Base-by-base conservation (phyloP, 2,329 filamentous ascomycete genomes). In the Alternaria sp. region DNA sequence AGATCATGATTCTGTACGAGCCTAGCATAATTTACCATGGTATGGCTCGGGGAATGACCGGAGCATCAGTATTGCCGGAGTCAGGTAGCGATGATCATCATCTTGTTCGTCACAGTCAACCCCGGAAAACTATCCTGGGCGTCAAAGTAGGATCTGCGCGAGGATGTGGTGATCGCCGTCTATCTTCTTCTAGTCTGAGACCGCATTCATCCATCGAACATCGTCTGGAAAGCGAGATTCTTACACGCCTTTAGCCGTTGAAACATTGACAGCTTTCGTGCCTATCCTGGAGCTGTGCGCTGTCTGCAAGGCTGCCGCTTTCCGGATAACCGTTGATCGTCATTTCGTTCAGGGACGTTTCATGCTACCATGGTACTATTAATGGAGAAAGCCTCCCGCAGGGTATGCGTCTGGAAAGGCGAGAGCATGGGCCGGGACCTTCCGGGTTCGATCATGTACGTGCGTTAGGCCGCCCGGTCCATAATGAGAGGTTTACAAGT, bases 341-440 rank as follows among this genome's bases (percentile, higher is more conserved):
- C n/a, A 57, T 51, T 36, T 51, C 36, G 34, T 41, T 34, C 32
- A 36, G 14, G 20, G 34, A 50, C 46, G 46, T 49, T 49, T 50
- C 46, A 38, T 22, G 22, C 32, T 50, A 50, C 32, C 44, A 56
- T 41, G 54, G 44, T 56, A 56, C 54, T 56, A 56, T 56, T 32
- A 25, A 56, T 56, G 54, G 54, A 50, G 44, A 44, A 40, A 34
- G 40, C 11, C 14, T 32, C 27, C 44, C 54, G 44, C 44, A 46
- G 25, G 18, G 18, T 18, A 46, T n/a, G 41, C 16, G 54, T 56
- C 54, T 56, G 30, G 25, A 51, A 32, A 40, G 12, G 38, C 41
- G 45, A 45, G 34, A 28, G 34, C 54, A 49, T 56, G 54, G 44
- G 30, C 25, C 44, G 14, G n/a, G 18, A 22, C 18, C 43, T 50